A percentile compares a stretch with the other conserved stretches of the same genome.
phyloP scores from a whole-genome alignment of 768 basidiomycete genomes.

The Lactarius sp. region DNA sequence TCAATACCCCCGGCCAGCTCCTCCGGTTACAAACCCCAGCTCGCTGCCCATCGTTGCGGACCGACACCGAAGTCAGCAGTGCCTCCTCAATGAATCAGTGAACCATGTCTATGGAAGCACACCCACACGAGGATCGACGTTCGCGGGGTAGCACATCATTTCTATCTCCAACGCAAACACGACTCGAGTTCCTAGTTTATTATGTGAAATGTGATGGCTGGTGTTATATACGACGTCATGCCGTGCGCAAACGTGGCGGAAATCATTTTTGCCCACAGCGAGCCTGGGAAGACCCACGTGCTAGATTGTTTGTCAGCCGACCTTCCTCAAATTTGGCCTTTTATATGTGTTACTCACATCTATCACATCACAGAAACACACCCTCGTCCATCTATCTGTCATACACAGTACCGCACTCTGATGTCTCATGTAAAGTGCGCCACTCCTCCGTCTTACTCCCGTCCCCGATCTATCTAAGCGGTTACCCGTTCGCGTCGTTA shows the following conservation, averaged over 20 bases:
- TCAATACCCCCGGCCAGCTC: neutral
- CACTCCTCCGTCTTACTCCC: neutral
- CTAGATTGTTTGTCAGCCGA: slow-evolving; percentile 13
- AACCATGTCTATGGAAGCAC: neutral
- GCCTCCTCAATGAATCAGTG: neutral
- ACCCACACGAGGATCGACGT: neutral
- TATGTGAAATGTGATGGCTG: slow-evolving; percentile 24
- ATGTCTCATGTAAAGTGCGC: slow-evolving; percentile 20
- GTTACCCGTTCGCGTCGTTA: neutral
- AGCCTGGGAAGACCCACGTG: slow-evolving; percentile 26
- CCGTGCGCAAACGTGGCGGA: slow-evolving; percentile 9
- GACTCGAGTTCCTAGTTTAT: slow-evolving; percentile 18
- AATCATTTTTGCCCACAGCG: slow-evolving; percentile 16
- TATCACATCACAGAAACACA: neutral
- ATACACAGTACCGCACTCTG: neutral
- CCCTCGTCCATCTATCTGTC: neutral
- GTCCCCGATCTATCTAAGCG: neutral
- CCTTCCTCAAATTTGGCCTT: neutral
- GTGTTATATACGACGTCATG: slow-evolving; percentile 3
- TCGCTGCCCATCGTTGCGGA: neutral
- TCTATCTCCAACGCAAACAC: slow-evolving; percentile 3
- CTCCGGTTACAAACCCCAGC: neutral
- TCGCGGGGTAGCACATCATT: neutral
- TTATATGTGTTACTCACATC: neutral
- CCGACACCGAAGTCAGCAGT: neutral